phyloP scores from a whole-genome alignment of 179 eudicot species.

The Heliamphora pulchella region DNA sequence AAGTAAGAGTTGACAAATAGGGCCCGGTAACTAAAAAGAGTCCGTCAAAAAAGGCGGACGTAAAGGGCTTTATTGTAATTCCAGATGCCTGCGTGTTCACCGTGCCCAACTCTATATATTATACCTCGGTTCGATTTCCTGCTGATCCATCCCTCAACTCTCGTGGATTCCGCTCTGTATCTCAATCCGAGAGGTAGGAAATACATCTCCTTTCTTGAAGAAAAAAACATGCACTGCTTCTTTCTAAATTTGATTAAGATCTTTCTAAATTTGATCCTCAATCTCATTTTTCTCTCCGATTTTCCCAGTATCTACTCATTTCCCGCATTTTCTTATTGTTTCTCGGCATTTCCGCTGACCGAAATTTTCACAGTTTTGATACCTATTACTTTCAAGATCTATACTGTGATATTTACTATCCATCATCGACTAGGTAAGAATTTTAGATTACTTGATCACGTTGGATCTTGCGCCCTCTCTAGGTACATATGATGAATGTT shows the following conservation, averaged over 20 bases:
- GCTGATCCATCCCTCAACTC: neutral
- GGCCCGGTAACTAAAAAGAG: too few species aligned
- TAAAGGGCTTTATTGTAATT: neutral
- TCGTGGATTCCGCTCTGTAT: neutral
- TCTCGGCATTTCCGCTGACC: constrained; percentile 8
- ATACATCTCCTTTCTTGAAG: neutral
- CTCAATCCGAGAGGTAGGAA: constrained; percentile 5
- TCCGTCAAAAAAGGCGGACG: neutral
- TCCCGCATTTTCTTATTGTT: constrained; percentile 13
- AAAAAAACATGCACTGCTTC: neutral
- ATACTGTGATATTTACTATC: neutral
- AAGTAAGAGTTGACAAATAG: too few species aligned
- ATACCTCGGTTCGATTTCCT: neutral
- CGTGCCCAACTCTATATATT: neutral
- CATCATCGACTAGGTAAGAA: neutral
- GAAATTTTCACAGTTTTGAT: neutral
- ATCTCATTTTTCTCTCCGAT: neutral
- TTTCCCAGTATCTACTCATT: neutral
- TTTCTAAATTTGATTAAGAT: neutral
- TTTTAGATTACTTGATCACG: neutral
- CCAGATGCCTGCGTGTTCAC: neutral
- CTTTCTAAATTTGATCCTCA: neutral
- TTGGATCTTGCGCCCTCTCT: neutral
- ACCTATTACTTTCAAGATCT: neutral
- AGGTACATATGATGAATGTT: neutral